phyloP scores from a whole-genome alignment of 352 stramenopile genomes.

The Pythium phragmitis region DNA sequence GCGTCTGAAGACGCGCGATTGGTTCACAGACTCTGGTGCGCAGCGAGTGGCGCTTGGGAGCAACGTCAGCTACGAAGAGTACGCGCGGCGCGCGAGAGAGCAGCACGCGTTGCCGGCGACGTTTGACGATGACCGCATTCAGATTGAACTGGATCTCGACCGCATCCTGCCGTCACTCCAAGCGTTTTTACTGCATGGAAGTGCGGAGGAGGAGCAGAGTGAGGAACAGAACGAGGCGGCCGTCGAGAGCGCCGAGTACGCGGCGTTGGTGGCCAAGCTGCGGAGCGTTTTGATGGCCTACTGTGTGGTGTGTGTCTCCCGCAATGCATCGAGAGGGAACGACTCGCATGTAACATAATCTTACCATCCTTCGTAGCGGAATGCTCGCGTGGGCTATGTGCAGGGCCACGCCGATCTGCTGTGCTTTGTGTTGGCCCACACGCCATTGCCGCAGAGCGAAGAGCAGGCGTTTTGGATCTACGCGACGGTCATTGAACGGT shows the following conservation, averaged over 20 bases:
- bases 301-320: constrained; percentile 36
- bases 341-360: background rate
- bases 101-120: constrained; percentile 9
- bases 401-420: constrained; percentile 73
- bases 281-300: constrained; percentile 65
- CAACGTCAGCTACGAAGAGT: constrained; percentile 42
- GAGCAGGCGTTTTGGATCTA: constrained; percentile 78
- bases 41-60: constrained; percentile 35
- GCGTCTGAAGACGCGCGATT: constrained; percentile 27
- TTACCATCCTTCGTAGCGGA: constrained; percentile 32
- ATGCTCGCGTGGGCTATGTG: constrained; percentile 70
- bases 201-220: constrained; percentile 23
- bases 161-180: constrained; percentile 54
- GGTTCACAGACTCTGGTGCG: constrained; percentile 46
- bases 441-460: constrained; percentile 39
- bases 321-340: background rate
- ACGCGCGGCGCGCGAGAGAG: constrained; percentile 30
- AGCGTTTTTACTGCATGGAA: constrained; percentile 43
- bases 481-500: constrained; percentile 63
- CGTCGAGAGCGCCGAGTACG: constrained; percentile 26
- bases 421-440: constrained; percentile 63
- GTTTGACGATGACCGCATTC: constrained; percentile 53
- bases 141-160: constrained; percentile 73
- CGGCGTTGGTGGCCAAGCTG: constrained; percentile 34
- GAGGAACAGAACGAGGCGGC: constrained; percentile 24